phyloP scores from a whole-genome alignment of 225 moss, liverwort and hornwort genomes.

The Thuidium tamariscinum region DNA sequence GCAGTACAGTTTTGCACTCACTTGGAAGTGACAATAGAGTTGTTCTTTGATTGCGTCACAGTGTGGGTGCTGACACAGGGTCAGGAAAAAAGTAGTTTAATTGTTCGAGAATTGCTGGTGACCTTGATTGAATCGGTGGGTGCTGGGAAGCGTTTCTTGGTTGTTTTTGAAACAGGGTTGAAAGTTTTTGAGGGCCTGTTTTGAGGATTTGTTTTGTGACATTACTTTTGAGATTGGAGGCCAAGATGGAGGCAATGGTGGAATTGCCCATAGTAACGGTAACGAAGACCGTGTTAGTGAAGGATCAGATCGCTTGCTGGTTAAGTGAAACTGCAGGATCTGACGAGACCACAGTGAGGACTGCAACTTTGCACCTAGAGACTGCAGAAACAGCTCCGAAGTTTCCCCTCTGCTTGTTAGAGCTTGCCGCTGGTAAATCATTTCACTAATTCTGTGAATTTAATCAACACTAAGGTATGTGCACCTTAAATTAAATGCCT shows the following conservation, averaged over 20 bases:
- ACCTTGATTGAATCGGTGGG: background rate
- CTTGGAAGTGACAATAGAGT: background rate
- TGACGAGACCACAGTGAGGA: slow-evolving; percentile 47
- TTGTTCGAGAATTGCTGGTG: background rate
- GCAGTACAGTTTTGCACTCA: background rate
- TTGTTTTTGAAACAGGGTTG: background rate
- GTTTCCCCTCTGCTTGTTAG: slow-evolving; percentile 58
- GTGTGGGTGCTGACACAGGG: background rate
- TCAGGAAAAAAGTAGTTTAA: background rate
- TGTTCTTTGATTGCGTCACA: background rate
- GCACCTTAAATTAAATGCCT: background rate
- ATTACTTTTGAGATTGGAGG: background rate
- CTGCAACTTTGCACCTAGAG: slow-evolving; percentile 65
- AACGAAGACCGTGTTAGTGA: slow-evolving; percentile 34
- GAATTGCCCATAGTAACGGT: slow-evolving; percentile 27
- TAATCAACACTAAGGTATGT: background rate
- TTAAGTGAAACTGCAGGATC: slow-evolving; percentile 67
- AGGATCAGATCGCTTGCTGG: slow-evolving; percentile 79
- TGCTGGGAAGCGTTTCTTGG: background rate
- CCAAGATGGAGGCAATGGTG: slow-evolving; percentile 74
- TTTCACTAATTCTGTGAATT: background rate
- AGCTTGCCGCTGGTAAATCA: slow-evolving; percentile 51
- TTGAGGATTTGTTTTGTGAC: background rate
- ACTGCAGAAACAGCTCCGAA: slow-evolving; percentile 57
- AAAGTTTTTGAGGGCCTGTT: background rate